Conservation (phyloP, 2,329 filamentous ascomycete genomes). For the Paraconiothyrium sp. region DNA sequence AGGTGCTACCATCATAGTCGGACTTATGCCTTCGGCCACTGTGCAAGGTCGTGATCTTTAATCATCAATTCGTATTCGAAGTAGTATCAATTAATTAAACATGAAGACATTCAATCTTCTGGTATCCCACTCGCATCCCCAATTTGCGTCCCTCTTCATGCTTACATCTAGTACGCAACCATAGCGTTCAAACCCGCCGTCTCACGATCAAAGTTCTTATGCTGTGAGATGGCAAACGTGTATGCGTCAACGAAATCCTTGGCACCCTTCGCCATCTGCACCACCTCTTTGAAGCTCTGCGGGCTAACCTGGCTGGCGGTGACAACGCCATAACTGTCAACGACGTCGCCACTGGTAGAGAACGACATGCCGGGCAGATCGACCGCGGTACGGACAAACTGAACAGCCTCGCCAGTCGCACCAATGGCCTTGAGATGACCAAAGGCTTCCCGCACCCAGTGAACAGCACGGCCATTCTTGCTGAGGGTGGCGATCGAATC, state of each 20-base stretch:
- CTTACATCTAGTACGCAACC: slow-evolving; percentile 70
- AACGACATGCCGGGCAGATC: slow-evolving; percentile 60
- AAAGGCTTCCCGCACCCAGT: slow-evolving; percentile 83
- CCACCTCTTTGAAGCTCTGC: slow-evolving; percentile 67
- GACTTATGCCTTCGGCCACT: too few relatives aligned
- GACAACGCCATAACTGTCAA: slow-evolving; percentile 80
- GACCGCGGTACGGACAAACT: slow-evolving; percentile 64
- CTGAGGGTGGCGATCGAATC: slow-evolving; percentile 69
- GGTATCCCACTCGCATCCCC: not conserved
- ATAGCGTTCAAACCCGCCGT: slow-evolving; percentile 71
- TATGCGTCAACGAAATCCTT: slow-evolving; percentile 77
- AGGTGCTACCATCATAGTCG: too few relatives aligned
- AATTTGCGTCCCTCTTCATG: not conserved
- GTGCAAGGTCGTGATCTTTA: too few relatives aligned
- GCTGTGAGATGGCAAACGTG: slow-evolving; percentile 73
- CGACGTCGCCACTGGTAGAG: slow-evolving; percentile 60
- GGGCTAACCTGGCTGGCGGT: slow-evolving; percentile 67
- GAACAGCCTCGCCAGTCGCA: slow-evolving; percentile 76
- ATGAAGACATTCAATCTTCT: slow-evolving; percentile 8
- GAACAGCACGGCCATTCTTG: slow-evolving; percentile 75
- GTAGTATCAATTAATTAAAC: not conserved
- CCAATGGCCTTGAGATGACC: slow-evolving; percentile 83
- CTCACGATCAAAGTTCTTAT: slow-evolving; percentile 79
- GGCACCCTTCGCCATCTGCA: slow-evolving; percentile 72
- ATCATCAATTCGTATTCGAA: slow-evolving; percentile 2